Percentiles rank a stretch among this genome's conserved stretches.
phyloP scores from a whole-genome alignment of 495 filamentous ascomycete genomes.

The Glutinoglossum americanum region DNA sequence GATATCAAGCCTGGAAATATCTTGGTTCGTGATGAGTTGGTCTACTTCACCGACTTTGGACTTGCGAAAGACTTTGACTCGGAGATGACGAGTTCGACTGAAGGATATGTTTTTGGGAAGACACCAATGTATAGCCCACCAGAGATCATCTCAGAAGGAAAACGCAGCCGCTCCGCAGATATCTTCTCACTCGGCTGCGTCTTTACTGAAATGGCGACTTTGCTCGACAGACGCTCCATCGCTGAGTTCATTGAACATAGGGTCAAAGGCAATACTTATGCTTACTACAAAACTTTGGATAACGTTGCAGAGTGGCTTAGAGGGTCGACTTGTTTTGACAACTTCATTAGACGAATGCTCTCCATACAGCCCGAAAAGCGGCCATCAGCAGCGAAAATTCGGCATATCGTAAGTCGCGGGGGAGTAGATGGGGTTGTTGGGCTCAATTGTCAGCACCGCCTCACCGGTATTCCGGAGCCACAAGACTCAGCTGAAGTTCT shows the following conservation, averaged over 20 bases:
- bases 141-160: neutral
- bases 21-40: neutral
- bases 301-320: neutral
- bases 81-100: neutral
- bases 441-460: neutral
- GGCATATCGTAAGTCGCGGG: neutral
- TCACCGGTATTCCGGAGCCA: neutral
- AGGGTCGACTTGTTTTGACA: neutral
- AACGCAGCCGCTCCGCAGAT: neutral
- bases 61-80: neutral
- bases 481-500: neutral
- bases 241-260: neutral
- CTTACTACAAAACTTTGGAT: neutral
- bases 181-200: conserved; percentile 5
- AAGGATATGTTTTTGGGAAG: neutral
- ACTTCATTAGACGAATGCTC: neutral
- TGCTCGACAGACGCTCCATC: neutral
- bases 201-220: neutral
- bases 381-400: neutral
- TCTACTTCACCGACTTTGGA: neutral
- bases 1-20: neutral
- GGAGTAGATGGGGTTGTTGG: neutral
- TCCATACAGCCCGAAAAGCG: neutral
- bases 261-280: neutral
- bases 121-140: neutral